Evolutionary conservation across 2,329 filamentous ascomycete genomes (phyloP), one percentile per base, ranked within the genome.

Genomic region (Talaromyces sp.): DNA sequence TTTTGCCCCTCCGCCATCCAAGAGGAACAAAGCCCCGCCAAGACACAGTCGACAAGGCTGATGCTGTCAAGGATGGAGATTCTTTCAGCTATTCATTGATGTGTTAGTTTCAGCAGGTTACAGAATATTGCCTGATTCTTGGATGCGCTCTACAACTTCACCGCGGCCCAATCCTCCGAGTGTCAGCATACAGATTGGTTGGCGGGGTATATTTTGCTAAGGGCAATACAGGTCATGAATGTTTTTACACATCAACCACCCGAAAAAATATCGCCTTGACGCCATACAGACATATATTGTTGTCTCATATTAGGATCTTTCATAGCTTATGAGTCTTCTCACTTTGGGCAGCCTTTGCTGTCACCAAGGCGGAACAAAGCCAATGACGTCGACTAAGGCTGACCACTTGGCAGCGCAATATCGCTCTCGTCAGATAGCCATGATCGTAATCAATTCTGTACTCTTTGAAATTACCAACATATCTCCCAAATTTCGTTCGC

Each of bases 1-100:
- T 49, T 68, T 68, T 69, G 64, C 66, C 65, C 67, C 64, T 67
- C 65, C 19, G 56, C 15, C 29, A 34, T 40, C 10, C 7, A 45
- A 45, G 8, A 53, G 7, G 11, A 27, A 49, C 19, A 27, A 11
- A 49, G 59, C 45, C 45, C 31, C 43, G 7, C 59, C 27, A 47
- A 60, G 58, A 27, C 58, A n/a, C 6, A n/a, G n/a, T n/a, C 13
- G 10, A 59, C 51, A 34, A 36, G 15, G 29, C 17, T 38, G 29
- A 22, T 40, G 53, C 43, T 47, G 43, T 47, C 19, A 15, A 47
- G 25, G 11, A 22, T 49, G 22, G 45, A 27, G 4, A 49, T 53
- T 29, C 49, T 5, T 29, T 31, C 49, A 29, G 27, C 49, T 19
- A 17, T 51, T n/a, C 51, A 19, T 15, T 56, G 31, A 36, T 10